Percentiles rank a stretch among this genome's conserved stretches.
These are phyloP conservation scores for Phytophthora megakarya DNA, from an alignment of 352 stramenopile genomes.

Conservation along the genomic window DNA sequence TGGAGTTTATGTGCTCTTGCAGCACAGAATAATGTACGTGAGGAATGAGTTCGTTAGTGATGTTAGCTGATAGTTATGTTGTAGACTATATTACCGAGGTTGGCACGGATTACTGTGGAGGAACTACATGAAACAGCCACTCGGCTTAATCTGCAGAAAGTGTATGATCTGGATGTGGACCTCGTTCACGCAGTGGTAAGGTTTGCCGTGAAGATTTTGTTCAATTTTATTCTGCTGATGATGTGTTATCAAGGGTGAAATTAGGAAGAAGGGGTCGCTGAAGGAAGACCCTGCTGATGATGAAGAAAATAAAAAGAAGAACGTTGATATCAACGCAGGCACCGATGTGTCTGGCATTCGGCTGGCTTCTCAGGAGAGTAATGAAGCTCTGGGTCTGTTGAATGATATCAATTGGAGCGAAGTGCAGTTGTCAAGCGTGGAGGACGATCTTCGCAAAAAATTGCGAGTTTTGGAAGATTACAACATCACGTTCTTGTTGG, in stretches of 20 bases:
- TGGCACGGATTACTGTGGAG: conserved; percentile 62
- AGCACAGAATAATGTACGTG: conserved; percentile 54
- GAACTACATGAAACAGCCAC: conserved; percentile 65
- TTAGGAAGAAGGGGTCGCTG: conserved; percentile 39
- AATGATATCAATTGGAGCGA: conserved; percentile 65
- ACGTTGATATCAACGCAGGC: conserved; percentile 4
- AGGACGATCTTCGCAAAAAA: conserved; percentile 62
- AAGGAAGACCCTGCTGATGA: background rate
- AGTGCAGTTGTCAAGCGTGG: conserved; percentile 50
- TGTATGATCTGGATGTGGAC: conserved; percentile 71
- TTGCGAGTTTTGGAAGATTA: conserved; percentile 67
- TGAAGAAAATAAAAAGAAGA: conserved; percentile 18
- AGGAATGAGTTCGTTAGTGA: background rate
- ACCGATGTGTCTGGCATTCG: conserved; percentile 37
- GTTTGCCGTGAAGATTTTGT: background rate
- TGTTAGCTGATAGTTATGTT: background rate
- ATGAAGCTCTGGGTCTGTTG: conserved; percentile 57
- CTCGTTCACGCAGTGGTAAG: conserved; percentile 55
- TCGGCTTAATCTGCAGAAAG: conserved; percentile 54
- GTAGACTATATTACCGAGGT: conserved; percentile 50
- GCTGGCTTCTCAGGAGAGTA: conserved; percentile 60
- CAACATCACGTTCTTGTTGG: conserved; percentile 77
- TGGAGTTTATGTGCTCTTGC: conserved; percentile 68
- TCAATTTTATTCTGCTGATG: conserved; percentile 1
- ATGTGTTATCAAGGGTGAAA: conserved; percentile 30